Evolutionary conservation across 306 rosid genomes (phyloP).

Genomic region (Prunus mongolica): DNA sequence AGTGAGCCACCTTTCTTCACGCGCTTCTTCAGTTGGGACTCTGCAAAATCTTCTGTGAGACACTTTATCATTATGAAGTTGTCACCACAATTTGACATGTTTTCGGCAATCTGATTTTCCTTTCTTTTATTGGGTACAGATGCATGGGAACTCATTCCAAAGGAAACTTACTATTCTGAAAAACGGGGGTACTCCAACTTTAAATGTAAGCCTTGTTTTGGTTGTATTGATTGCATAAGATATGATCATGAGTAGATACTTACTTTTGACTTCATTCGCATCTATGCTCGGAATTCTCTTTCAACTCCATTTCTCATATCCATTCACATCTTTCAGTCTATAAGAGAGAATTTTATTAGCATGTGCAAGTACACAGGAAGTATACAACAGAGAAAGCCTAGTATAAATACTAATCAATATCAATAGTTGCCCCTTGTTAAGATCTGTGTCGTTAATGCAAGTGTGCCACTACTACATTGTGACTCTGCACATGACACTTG

Average conservation of each 20-base stretch:
- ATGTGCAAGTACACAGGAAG: not conserved
- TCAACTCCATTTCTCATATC: slow-evolving; percentile 5
- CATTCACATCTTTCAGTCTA: not conserved
- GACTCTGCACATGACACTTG: slow-evolving; percentile 5
- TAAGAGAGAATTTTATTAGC: not conserved
- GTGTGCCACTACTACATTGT: not conserved
- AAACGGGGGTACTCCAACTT: slow-evolving; percentile 58
- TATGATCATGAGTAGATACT: slow-evolving; percentile 7
- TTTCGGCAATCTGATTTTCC: slow-evolving; percentile 20
- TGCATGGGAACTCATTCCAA: slow-evolving; percentile 95
- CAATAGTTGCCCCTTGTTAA: not conserved
- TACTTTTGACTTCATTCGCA: not conserved
- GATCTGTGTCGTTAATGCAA: not conserved
- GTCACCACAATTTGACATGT: slow-evolving; percentile 7
- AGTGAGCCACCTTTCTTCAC: slow-evolving; percentile 96
- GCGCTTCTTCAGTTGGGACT: slow-evolving; percentile 93
- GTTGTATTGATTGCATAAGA: slow-evolving; percentile 17
- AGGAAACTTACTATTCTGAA: slow-evolving; percentile 77
- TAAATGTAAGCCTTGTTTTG: slow-evolving; percentile 55
- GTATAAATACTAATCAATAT: not conserved
- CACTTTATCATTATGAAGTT: slow-evolving; percentile 6
- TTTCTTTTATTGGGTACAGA: slow-evolving; percentile 43
- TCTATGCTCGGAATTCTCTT: not conserved
- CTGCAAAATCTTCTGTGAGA: slow-evolving; percentile 79
- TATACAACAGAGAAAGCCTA: not conserved